These are phyloP conservation scores for Volvox africanus DNA, from an alignment of 139 green algal genomes.

Conservation along the genomic window DNA sequence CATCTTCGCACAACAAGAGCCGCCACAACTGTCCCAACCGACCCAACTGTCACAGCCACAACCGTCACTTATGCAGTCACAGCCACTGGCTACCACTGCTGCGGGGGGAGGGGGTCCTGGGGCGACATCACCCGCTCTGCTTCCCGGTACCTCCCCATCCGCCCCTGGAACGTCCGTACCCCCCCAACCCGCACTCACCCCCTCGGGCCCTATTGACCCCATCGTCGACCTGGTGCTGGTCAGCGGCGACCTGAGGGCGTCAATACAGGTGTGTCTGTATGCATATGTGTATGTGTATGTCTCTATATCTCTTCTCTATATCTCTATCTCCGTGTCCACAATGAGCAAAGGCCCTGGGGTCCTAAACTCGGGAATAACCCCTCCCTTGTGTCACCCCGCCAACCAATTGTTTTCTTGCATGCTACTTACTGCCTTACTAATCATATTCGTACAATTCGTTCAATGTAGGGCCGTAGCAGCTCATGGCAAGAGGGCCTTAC, in stretches of 20 bases:
- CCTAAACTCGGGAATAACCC: no score
- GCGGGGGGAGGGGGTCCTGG: no score
- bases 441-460: not conserved
- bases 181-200: not conserved
- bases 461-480: conserved; percentile 53
- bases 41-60: not conserved
- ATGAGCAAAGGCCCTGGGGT: no score
- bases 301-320: no score
- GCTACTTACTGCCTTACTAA: not conserved
- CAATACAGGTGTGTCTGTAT: conserved; percentile 65
- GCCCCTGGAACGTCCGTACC: not conserved
- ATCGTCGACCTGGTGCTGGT: conserved; percentile 77
- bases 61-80: not conserved
- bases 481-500: conserved; percentile 72
- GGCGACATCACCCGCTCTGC: no score
- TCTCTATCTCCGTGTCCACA: no score
- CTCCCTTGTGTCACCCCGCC: no score
- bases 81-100: no score
- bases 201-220: conserved; percentile 75
- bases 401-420: no score
- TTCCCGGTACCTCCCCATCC: not conserved
- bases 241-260: conserved; percentile 78
- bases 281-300: not conserved
- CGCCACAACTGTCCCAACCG: conserved; percentile 1
- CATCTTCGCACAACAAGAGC: conserved; percentile 69